A percentile compares a stretch with the other conserved stretches of the same genome.
These are phyloP conservation scores for Lachancea sp. DNA, from an alignment of 805 yeast genomes.

Conservation along the genomic window DNA sequence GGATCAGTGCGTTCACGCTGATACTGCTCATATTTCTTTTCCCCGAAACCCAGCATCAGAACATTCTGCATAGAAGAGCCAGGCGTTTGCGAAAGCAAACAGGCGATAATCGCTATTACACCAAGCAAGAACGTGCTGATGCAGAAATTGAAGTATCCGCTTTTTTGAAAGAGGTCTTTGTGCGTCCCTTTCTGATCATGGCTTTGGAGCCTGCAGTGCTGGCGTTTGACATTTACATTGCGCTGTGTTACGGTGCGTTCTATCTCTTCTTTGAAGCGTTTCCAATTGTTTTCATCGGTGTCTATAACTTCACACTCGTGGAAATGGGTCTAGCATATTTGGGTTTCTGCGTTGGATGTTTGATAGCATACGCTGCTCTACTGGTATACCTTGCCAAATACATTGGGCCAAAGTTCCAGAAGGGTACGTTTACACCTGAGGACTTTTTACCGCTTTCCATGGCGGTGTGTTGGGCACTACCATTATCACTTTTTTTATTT, in stretches of 20 bases:
- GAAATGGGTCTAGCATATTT: slow-evolving; percentile 44
- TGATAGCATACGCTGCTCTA: slow-evolving; percentile 32
- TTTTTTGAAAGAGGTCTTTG: slow-evolving; percentile 32
- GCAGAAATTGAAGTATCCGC: slow-evolving; percentile 16
- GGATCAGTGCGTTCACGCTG: slow-evolving; percentile 36
- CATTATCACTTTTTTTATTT: slow-evolving; percentile 41
- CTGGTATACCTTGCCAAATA: slow-evolving; percentile 26
- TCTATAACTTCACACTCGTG: slow-evolving; percentile 42
- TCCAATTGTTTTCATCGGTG: slow-evolving; percentile 46
- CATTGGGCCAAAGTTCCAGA: slow-evolving; percentile 24
- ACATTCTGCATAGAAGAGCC: slow-evolving; percentile 44
- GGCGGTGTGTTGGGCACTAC: slow-evolving; percentile 37
- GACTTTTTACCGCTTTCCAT: slow-evolving; percentile 38
- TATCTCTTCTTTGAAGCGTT: slow-evolving; percentile 58
- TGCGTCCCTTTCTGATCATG: slow-evolving; percentile 47
- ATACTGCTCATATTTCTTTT: slow-evolving; percentile 36
- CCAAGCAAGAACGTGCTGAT: slow-evolving; percentile 36
- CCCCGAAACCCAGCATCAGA: slow-evolving; percentile 45
- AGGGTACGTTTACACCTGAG: slow-evolving; percentile 36
- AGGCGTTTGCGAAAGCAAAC: slow-evolving; percentile 41
- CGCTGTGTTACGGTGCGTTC: slow-evolving; percentile 45
- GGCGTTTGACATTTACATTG: slow-evolving; percentile 45
- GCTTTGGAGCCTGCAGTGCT: slow-evolving; percentile 51
- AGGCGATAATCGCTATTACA: slow-evolving; percentile 41
- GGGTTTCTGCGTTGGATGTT: slow-evolving; percentile 42